Base-by-base conservation (phyloP, 2,329 filamentous ascomycete species). In the Penicillium paneum region DNA sequence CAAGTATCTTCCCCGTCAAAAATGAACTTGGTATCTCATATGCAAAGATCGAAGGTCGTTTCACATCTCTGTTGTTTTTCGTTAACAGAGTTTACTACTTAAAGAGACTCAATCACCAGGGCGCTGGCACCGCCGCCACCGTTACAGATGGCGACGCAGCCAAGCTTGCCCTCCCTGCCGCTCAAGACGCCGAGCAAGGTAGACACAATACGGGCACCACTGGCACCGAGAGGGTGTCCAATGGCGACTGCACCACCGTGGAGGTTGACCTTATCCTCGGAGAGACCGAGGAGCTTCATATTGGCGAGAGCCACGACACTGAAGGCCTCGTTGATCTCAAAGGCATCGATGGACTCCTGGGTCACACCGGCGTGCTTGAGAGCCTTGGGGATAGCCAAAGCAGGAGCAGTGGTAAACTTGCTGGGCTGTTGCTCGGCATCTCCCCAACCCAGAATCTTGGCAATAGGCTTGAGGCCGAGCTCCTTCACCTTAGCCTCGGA, bases 321-420 rank as follows among this genome's bases (percentile, higher is more conserved):
- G 81, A 99, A 99, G 39, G 94, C 94, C 81, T 99, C 94, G 81
- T 99, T 99, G 82, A 99, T 97, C 82, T 99, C 94, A 75, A 94
- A 99, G 66, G 86, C 94, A 69, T 97, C 93, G 55, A 99, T 82
- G 56, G 90, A 82, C 60, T 87, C 84, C 64, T 86, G 82, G 54
- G 85, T 83, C 59, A 99, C 78, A 59, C 90, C 89, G 58, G 94
- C 94, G 77, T 99, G 93, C 82, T 93, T 91, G 70, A 99, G 84
- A 55, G 94, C 94, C 82, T 97, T 99, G 73, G 94, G 94, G 67
- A 99, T 95, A 63, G 94, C 94, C 53, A 97, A 84, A 19, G 94
- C 84, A 10, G 94, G 94, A 8, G 94, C 89, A 45, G 91, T 94
- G 63, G 94, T 99, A 84, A 99, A 99, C 74, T 94, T 94, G 79